Percentiles rank a stretch among this genome's conserved stretches.
These are phyloP conservation scores for Diplodia mutila DNA, from an alignment of 2,329 filamentous ascomycete species.

Conservation along the genomic window DNA sequence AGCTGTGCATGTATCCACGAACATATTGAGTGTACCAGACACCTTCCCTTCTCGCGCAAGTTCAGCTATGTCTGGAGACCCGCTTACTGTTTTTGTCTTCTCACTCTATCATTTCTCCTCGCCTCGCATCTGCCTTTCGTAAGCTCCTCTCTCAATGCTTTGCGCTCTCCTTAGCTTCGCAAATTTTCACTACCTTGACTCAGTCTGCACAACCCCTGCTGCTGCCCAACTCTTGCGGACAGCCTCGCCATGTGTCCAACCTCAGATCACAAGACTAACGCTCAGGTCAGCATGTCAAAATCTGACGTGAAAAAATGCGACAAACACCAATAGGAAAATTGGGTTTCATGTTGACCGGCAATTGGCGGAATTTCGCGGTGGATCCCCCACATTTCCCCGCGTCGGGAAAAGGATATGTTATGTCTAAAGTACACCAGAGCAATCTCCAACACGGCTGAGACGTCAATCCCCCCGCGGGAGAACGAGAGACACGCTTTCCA, in stretches of 20 bases:
- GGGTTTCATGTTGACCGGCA: too few relatives aligned
- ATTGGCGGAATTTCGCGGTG: neutral
- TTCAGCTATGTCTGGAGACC: neutral
- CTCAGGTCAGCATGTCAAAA: conserved; percentile 4
- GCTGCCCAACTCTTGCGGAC: neutral
- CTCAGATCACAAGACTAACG: neutral
- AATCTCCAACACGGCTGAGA: neutral
- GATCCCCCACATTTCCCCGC: conserved; percentile 3
- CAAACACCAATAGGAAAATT: neutral
- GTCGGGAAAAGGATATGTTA: neutral
- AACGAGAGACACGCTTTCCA: neutral
- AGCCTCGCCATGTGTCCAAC: neutral
- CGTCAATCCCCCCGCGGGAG: neutral
- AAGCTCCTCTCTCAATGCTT: neutral
- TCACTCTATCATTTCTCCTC: neutral
- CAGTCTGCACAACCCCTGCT: neutral
- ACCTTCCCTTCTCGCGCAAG: neutral
- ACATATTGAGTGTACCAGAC: neutral
- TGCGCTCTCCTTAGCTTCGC: neutral
- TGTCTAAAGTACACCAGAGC: neutral
- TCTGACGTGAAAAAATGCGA: neutral
- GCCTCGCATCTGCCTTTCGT: neutral
- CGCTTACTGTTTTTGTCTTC: neutral
- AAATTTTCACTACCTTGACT: neutral
- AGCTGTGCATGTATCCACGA: neutral